phyloP scores from a whole-genome alignment of 805 yeast genomes.

The Teunomyces stri region DNA sequence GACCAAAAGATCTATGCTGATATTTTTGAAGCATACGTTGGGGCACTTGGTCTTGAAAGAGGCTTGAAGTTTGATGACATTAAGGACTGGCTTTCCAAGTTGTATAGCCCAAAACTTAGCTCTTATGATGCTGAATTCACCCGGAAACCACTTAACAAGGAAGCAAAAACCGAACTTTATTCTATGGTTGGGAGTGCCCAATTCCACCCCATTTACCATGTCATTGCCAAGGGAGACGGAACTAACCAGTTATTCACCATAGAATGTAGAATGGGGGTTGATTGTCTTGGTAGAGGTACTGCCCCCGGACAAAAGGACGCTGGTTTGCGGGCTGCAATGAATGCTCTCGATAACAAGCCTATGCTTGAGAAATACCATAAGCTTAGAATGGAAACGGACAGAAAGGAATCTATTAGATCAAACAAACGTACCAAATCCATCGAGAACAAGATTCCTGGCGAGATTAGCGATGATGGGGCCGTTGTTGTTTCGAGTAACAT shows the following conservation, averaged over 20 bases:
- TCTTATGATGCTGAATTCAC: conserved; percentile 31
- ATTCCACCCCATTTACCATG: conserved; percentile 57
- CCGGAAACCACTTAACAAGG: conserved; percentile 46
- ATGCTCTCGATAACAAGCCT: conserved; percentile 59
- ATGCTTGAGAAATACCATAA: conserved; percentile 63
- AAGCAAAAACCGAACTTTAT: conserved; percentile 78
- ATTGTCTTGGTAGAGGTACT: conserved; percentile 66
- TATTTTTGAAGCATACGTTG: conserved; percentile 90
- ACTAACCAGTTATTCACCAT: conserved; percentile 55
- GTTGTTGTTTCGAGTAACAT: conserved; percentile 15
- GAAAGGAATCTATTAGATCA: conserved; percentile 14
- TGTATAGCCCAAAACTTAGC: conserved; percentile 47
- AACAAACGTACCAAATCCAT: conserved; percentile 6
- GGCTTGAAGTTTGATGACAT: conserved; percentile 46
- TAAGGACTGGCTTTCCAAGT: conserved; percentile 53
- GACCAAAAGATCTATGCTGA: conserved; percentile 79
- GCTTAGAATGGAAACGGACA: conserved; percentile 39
- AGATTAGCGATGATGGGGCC: conserved; percentile 5
- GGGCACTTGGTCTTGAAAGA: conserved; percentile 70
- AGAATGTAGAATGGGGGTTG: conserved; percentile 62
- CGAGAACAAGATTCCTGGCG: conserved; percentile 5
- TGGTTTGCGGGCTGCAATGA: conserved; percentile 81
- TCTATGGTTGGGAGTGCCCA: conserved; percentile 76
- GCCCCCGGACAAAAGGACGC: conserved; percentile 75
- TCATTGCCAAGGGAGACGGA: conserved; percentile 46